Evolutionary conservation across 768 basidiomycete genomes (phyloP), one percentile per base, ranked within the genome.

Genomic region (Rhodotorula graminis): DNA sequence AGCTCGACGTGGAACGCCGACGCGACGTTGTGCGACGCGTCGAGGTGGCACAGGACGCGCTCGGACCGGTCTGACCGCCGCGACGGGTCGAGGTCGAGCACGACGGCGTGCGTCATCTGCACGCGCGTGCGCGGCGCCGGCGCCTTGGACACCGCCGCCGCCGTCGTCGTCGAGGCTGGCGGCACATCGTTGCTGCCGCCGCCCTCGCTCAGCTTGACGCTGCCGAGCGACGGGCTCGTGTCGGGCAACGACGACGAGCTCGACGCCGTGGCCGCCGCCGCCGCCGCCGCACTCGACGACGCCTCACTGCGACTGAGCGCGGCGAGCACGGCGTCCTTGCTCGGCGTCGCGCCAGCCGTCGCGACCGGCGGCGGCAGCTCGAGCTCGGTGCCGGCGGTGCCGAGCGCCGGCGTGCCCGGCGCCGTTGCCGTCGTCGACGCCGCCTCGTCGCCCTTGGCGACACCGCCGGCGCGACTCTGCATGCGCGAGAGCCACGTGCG

Each of bases 1-100:
- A 99, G 84, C 81, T 99, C 94, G 77, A 98, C 93, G 81, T 98
- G 95, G 82, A 96, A 96, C 70, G 90, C 91, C 42, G 90, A 95
- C n/a, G 85, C 86, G 0, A 92, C 90, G 78, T 97, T 97, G 80
- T 97, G 95, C 64, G 95, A 90, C 68, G 96, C 87, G 81, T 98
- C 96, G 80, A 94, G 88, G 80, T 97, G 94, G 37, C 71, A 76
- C 31, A 97, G 84, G 44, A 94, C 85, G 27, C 68, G 70, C 58
- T 77, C 77, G 42, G 72, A 29, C 0, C 77, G 65, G 47, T 70
- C 70, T 1, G 74, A 77, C 19, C 69, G 70, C 27, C 63, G 40
- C 78, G 84, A 84, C 3, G 86, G 86, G 79, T 94, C 92, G 61
- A 92, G 85, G 78, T 98, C 93, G 68, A 96, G 89, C 37, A 93